phyloP scores from a whole-genome alignment of 2,329 filamentous ascomycete species.

The Neoascochyta sp. region DNA sequence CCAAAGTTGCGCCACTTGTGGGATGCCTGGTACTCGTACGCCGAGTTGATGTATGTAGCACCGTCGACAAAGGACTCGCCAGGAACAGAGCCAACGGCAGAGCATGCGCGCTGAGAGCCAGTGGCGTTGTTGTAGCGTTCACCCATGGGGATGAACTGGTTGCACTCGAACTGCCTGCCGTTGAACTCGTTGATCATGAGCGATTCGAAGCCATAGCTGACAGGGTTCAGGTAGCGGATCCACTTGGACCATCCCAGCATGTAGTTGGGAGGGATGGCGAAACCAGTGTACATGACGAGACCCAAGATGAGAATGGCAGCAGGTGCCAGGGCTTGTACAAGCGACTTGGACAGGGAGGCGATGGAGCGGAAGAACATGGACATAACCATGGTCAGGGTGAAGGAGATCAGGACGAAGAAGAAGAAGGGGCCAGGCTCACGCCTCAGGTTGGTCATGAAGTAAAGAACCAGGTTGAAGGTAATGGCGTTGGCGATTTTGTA shows the following conservation, averaged over 20 bases:
- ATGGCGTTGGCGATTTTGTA: slow-evolving; percentile 74
- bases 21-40: slow-evolving; percentile 31
- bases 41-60: slow-evolving; percentile 35
- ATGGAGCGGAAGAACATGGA: slow-evolving; percentile 84
- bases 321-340: slow-evolving; percentile 56
- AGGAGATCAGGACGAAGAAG: slow-evolving; percentile 75
- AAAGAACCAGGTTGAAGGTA: slow-evolving; percentile 73
- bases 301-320: slow-evolving; percentile 59
- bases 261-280: slow-evolving; percentile 55
- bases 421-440: slow-evolving; percentile 75
- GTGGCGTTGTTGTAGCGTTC: slow-evolving; percentile 37
- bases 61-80: slow-evolving; percentile 40
- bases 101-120: slow-evolving; percentile 38
- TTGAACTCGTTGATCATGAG: slow-evolving; percentile 83
- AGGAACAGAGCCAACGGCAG: slow-evolving; percentile 41
- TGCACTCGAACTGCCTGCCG: slow-evolving; percentile 56
- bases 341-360: slow-evolving; percentile 68
- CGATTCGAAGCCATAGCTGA: slow-evolving; percentile 76
- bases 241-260: slow-evolving; percentile 80
- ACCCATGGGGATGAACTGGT: slow-evolving; percentile 43
- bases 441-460: slow-evolving; percentile 82
- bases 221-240: slow-evolving; percentile 77
- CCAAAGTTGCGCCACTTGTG: slow-evolving; percentile 50
- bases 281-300: slow-evolving; percentile 66
- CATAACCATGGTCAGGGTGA: slow-evolving; percentile 71